Evolutionary conservation across 345 rosid genomes (phyloP).

Genomic region (Draba incana): DNA sequence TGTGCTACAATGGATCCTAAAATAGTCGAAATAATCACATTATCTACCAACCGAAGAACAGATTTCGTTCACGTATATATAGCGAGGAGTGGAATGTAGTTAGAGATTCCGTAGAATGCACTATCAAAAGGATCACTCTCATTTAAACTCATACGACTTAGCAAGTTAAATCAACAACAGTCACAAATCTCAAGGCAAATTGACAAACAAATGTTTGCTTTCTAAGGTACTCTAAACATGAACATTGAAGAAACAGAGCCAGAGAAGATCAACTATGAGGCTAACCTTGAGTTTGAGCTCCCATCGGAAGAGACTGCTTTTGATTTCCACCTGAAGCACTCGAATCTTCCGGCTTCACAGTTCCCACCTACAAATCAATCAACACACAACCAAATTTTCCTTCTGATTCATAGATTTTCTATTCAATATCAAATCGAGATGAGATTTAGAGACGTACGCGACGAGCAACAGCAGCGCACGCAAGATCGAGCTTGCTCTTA

Average conservation of each 20-base stretch:
- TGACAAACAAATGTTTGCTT: slow-evolving; percentile 15
- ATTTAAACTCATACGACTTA: slow-evolving; percentile 6
- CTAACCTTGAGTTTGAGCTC: slow-evolving; percentile 50
- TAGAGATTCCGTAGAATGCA: neutral
- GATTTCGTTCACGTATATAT: slow-evolving; percentile 2
- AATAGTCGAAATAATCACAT: slow-evolving; percentile 6
- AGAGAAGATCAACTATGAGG: neutral
- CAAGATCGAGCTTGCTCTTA: slow-evolving; percentile 70
- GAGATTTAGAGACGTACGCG: slow-evolving; percentile 36
- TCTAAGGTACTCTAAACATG: neutral
- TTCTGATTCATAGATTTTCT: neutral
- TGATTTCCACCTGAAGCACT: slow-evolving; percentile 48
- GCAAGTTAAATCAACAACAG: neutral
- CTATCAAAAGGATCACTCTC: neutral
- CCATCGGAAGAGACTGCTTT: slow-evolving; percentile 35
- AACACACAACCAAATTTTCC: neutral
- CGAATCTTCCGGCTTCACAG: slow-evolving; percentile 60
- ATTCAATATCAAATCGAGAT: neutral
- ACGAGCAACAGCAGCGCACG: slow-evolving; percentile 72
- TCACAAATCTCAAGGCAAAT: neutral
- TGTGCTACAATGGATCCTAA: slow-evolving; percentile 39
- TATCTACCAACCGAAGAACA: slow-evolving; percentile 15
- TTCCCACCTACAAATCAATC: slow-evolving; percentile 46
- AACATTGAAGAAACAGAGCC: neutral
- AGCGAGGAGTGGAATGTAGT: neutral